Conservation (phyloP, 129 eudicot species). For the Saussurea involucrata region DNA sequence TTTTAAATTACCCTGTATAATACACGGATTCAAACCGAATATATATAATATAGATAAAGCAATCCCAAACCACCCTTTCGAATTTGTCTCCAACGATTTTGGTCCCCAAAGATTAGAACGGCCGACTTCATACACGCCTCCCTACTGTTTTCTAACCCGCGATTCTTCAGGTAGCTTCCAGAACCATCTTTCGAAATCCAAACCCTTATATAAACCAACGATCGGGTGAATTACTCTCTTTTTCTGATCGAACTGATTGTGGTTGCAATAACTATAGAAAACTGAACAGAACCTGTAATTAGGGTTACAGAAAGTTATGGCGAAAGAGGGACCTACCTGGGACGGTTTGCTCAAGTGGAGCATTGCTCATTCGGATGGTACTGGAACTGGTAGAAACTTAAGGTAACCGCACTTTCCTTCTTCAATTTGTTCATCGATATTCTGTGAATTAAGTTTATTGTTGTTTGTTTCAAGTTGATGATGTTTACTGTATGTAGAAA, state of each 20-base stretch:
- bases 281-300: neutral
- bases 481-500: neutral
- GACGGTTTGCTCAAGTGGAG: slow-evolving; percentile 98
- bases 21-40: too few relatives aligned
- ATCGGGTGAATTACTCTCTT: neutral
- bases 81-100: too few relatives aligned
- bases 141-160: neutral
- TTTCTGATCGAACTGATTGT: neutral
- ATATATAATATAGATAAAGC: too few relatives aligned
- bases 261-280: neutral
- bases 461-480: neutral
- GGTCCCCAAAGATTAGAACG: neutral
- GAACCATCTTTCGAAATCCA: slow-evolving; percentile 7
- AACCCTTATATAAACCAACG: slow-evolving; percentile 7
- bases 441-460: neutral
- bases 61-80: too few relatives aligned
- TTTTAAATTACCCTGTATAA: too few relatives aligned
- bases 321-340: slow-evolving; percentile 83
- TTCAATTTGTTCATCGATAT: neutral
- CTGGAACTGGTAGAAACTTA: slow-evolving; percentile 56
- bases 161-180: slow-evolving; percentile 13
- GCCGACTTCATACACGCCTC: neutral
- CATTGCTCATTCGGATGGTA: slow-evolving; percentile 81
- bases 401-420: slow-evolving; percentile 36
- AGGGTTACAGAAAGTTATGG: slow-evolving; percentile 38